Evolutionary conservation across 2,329 filamentous ascomycete species (phyloP), one percentile per base, ranked within the genome.

Genomic region (Dactylellina leptospora): DNA sequence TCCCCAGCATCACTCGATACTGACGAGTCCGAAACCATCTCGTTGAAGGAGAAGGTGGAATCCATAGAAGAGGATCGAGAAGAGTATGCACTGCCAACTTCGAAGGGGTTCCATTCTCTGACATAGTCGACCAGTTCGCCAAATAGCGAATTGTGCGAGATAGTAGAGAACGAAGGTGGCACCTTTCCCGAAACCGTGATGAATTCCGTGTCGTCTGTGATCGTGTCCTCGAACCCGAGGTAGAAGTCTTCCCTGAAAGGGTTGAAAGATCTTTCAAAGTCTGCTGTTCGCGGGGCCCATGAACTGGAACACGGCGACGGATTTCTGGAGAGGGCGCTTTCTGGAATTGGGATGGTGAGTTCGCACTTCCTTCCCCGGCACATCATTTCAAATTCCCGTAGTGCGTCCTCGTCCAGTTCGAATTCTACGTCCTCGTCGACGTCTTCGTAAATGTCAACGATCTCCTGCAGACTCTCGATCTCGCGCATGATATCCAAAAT

Each of bases 81-180:
- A 33, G 68, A 59, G 40, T 16, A 48, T 10, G 59, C 33, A 45
- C 68, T 72, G 40, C 68, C 68, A 55, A 72, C 18, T 30, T 72
- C 68, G 54, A 72, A 72, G 13, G 68, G 68, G 47, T 72, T 72
- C 68, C 68, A 72, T 54, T 64, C 68, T 50, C 58, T 64, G 45
- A 72, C 68, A 48, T 64, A 72, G 20, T 72, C 68, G n/a, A 72
- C 68, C 51, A 72, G 42, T n/a, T 72, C 68, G 48, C 68, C 68
- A 16, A 72, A 72, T 40, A 72, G 53, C 13, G 68, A 64, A 38
- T 63, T 72, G 40, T 72, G 59, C n/a, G 68, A 53, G 36, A 71
- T 53, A 18, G 66, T 71, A 22, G 66, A 59, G 27, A 71, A 47
- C 16, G 66, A 36, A 16, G 38, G 36, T 33, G 58, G 53, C 2